Conservation (phyloP, 169 alveolate species). For the Fabrea salina region DNA sequence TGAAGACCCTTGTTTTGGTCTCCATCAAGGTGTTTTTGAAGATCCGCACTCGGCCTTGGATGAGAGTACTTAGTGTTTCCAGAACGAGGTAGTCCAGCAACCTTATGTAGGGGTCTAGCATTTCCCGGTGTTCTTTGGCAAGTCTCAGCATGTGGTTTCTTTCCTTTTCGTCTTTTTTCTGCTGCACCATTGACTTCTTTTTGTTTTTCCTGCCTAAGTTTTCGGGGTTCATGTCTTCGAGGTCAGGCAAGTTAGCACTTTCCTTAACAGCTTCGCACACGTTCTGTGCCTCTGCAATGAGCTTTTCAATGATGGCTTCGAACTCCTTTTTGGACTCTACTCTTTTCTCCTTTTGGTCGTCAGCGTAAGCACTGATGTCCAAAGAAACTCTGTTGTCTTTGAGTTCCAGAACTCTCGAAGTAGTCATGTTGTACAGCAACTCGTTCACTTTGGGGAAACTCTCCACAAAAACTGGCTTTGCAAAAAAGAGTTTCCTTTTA, state of each 20-base stretch:
- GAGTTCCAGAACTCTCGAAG: constrained; percentile 57
- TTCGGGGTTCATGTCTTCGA: constrained; percentile 80
- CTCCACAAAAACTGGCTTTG: constrained; percentile 84
- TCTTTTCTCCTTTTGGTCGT: constrained; percentile 74
- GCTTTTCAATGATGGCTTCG: constrained; percentile 72
- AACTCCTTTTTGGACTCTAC: constrained; percentile 73
- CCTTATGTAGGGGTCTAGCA: constrained; percentile 73
- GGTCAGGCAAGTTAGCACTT: constrained; percentile 62
- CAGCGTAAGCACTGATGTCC: constrained; percentile 72
- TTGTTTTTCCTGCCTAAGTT: constrained; percentile 78
- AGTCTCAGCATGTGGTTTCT: constrained; percentile 67
- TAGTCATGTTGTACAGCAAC: constrained; percentile 68
- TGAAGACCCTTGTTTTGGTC: constrained; percentile 9
- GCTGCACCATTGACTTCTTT: constrained; percentile 80
- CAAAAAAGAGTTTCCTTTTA: constrained; percentile 68
- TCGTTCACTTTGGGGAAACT: constrained; percentile 70
- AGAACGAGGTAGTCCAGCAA: constrained; percentile 81
- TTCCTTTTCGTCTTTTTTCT: constrained; percentile 71
- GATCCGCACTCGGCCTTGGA: constrained; percentile 35
- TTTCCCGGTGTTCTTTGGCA: constrained; percentile 74
- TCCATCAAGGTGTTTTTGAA: constrained; percentile 28
- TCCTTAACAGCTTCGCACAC: constrained; percentile 60
- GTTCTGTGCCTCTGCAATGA: constrained; percentile 51
- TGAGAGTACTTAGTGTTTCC: constrained; percentile 70
- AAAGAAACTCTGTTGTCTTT: constrained; percentile 49